phyloP scores from a whole-genome alignment of 2,329 filamentous ascomycete species.

The Talaromyces rugulosus region DNA sequence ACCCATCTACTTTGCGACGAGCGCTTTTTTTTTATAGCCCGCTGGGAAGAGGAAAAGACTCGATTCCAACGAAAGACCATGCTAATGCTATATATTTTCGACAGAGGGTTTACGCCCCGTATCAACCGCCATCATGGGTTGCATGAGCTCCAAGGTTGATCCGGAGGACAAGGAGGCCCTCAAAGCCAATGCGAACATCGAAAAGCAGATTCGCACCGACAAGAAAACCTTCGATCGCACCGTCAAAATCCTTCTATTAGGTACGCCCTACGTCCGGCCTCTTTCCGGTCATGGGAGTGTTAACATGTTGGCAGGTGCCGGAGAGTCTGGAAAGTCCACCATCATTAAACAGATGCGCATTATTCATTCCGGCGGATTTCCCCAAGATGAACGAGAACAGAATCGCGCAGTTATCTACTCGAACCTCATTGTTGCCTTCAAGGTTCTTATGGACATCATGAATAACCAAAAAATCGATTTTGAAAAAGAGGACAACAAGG shows the following conservation, averaged over 20 bases:
- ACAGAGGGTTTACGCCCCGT: background rate
- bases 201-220: conserved; percentile 78
- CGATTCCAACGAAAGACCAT: background rate
- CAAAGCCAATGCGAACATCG: conserved; percentile 63
- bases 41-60: background rate
- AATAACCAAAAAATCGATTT: conserved; percentile 75
- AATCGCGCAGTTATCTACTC: conserved; percentile 94
- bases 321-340: conserved; percentile 93
- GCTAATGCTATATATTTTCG: background rate
- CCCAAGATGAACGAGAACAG: conserved; percentile 81
- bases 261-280: conserved; percentile 48
- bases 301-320: conserved; percentile 61
- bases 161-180: conserved; percentile 38
- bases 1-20: background rate
- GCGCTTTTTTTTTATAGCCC: background rate
- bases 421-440: conserved; percentile 89
- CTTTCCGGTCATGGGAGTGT: background rate
- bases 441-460: conserved; percentile 88
- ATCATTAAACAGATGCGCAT: conserved; percentile 99
- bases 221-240: conserved; percentile 82
- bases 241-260: conserved; percentile 88
- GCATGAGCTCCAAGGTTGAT: conserved; percentile 39
- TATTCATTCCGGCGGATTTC: conserved; percentile 91
- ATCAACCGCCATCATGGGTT: conserved; percentile 37
- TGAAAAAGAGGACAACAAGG: conserved; percentile 73